Conservation (phyloP, 2,329 filamentous ascomycete genomes). For the Volutella citrinella region DNA sequence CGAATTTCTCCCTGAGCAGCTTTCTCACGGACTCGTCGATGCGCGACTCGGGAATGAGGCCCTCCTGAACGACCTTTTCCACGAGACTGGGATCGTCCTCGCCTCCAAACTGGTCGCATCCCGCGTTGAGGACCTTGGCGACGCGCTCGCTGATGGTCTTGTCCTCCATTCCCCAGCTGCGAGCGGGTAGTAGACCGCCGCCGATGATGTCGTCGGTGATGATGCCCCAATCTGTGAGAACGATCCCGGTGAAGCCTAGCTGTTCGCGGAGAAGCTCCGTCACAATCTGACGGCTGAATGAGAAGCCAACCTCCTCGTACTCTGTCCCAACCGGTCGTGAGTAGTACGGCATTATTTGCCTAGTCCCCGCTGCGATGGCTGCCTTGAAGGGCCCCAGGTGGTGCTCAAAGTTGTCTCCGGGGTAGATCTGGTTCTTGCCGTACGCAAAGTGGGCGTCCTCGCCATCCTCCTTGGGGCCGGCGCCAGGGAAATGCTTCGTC, state of each 20-base stretch:
- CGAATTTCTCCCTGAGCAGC: constrained; percentile 47
- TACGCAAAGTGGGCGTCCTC: constrained; percentile 52
- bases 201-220: constrained; percentile 41
- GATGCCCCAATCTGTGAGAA: constrained; percentile 49
- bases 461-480: constrained; percentile 45
- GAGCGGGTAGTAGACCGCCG: constrained; percentile 44
- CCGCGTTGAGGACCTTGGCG: constrained; percentile 44
- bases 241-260: constrained; percentile 47
- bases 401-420: constrained; percentile 47
- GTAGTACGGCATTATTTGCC: constrained; percentile 53
- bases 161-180: constrained; percentile 48
- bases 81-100: constrained; percentile 46
- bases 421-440: constrained; percentile 50
- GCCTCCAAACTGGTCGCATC: constrained; percentile 49
- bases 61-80: constrained; percentile 42
- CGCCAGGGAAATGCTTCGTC: constrained; percentile 54
- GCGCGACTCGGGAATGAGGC: constrained; percentile 39
- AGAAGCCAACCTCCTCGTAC: constrained; percentile 44
- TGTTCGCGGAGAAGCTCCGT: constrained; percentile 44
- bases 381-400: constrained; percentile 49
- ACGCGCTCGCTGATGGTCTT: constrained; percentile 41
- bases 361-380: constrained; percentile 45
- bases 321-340: constrained; percentile 43
- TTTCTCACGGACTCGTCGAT: constrained; percentile 43
- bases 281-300: constrained; percentile 48